Evolutionary conservation across 371 early-diverging fungal genomes (phyloP).

Genomic region (Circinella umbellata): DNA sequence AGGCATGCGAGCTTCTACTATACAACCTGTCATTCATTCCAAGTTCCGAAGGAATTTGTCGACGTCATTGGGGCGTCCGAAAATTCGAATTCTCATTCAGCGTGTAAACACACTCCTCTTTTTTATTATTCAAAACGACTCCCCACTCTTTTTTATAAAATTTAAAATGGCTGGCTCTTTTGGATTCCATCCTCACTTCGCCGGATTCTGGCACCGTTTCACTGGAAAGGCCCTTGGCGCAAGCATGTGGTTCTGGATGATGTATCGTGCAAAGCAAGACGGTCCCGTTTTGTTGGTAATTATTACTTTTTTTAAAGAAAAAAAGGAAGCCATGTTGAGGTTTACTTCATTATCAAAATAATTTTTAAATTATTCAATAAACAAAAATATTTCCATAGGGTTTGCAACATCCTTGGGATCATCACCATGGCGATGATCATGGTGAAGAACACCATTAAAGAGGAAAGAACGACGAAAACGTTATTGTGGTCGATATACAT

Average conservation of each 20-base stretch:
- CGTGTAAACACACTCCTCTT: neutral
- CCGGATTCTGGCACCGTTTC: constrained; percentile 53
- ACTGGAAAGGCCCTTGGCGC: constrained; percentile 68
- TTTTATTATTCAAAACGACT: neutral
- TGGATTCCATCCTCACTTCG: constrained; percentile 57
- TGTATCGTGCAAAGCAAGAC: constrained; percentile 86
- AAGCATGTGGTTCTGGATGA: constrained; percentile 88
- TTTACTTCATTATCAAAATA: too few species aligned
- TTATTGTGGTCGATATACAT: too few species aligned
- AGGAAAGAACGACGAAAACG: neutral
- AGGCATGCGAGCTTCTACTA: too few species aligned
- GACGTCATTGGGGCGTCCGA: too few species aligned
- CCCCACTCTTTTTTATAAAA: neutral
- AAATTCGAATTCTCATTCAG: too few species aligned
- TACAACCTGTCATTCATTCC: too few species aligned
- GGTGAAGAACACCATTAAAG: constrained; percentile 54
- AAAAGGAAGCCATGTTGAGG: neutral
- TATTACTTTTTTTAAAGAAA: neutral
- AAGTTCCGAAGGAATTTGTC: too few species aligned
- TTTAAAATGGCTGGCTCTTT: constrained; percentile 47
- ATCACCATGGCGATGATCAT: constrained; percentile 54
- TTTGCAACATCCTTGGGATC: constrained; percentile 77
- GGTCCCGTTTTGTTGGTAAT: constrained; percentile 75
- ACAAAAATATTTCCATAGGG: constrained; percentile 40
- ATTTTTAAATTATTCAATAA: neutral